phyloP scores from a whole-genome alignment of 441 rosid species.

The Adansonia rubrostipa region DNA sequence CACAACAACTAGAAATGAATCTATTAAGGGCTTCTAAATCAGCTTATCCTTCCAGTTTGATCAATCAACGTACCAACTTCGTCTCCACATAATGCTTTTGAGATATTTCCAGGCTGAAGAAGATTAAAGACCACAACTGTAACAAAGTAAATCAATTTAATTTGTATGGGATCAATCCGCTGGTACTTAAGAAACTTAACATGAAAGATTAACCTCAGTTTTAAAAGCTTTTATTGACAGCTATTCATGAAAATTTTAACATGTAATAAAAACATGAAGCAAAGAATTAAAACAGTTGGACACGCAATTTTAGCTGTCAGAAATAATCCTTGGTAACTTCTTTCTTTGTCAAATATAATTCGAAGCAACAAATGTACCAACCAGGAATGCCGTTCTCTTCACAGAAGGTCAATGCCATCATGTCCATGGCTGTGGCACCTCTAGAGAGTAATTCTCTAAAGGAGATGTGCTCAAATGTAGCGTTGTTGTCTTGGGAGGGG shows the following conservation, averaged over 20 bases:
- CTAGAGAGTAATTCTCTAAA: conserved; percentile 62
- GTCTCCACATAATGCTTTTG: conserved; percentile 67
- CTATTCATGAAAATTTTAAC: background rate
- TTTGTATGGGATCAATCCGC: background rate
- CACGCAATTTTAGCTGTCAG: background rate
- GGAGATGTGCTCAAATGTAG: conserved; percentile 58
- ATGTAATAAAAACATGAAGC: background rate
- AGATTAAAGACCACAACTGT: conserved; percentile 76
- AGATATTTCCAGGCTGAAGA: conserved; percentile 68
- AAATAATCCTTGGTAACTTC: background rate
- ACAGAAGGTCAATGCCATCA: conserved; percentile 66
- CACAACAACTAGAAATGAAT: conserved; percentile 24
- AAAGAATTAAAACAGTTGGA: conserved; percentile 1
- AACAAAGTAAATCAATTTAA: background rate
- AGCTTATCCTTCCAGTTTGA: conserved; percentile 46
- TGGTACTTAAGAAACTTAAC: background rate
- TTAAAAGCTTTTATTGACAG: too few relatives aligned
- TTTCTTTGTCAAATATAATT: background rate
- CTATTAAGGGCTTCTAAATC: conserved; percentile 16
- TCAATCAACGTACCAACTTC: conserved; percentile 73
- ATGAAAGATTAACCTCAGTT: background rate
- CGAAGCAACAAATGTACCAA: conserved; percentile 28
- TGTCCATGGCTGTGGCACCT: conserved; percentile 66
- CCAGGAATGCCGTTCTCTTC: conserved; percentile 75
- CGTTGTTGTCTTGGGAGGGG: conserved; percentile 63